A percentile compares a stretch with the other conserved stretches of the same genome.
These are phyloP conservation scores for Geranium brycei DNA, from an alignment of 345 rosid genomes.

Conservation along the genomic window DNA sequence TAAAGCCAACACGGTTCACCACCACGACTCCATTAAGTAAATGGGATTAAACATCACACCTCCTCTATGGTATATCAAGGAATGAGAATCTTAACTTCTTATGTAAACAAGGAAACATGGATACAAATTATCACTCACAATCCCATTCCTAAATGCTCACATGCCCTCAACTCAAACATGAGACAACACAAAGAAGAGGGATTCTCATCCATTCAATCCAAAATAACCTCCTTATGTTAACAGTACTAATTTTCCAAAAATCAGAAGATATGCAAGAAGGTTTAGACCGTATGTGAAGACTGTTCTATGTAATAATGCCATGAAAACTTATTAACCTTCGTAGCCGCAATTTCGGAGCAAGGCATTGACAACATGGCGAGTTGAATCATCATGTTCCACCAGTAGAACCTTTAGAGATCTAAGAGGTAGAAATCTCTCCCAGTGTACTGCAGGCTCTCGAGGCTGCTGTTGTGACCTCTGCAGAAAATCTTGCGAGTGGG, in stretches of 20 bases:
- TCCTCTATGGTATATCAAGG: too few relatives aligned
- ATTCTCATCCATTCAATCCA: too few relatives aligned
- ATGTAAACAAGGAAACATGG: too few relatives aligned
- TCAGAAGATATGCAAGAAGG: not conserved
- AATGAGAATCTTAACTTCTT: too few relatives aligned
- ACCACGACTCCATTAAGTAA: too few relatives aligned
- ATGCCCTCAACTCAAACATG: too few relatives aligned
- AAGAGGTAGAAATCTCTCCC: conserved; percentile 30
- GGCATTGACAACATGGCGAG: conserved; percentile 28
- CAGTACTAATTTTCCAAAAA: not conserved
- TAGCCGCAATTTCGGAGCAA: conserved; percentile 33
- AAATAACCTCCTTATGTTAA: too few relatives aligned
- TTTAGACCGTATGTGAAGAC: not conserved
- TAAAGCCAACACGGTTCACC: not conserved
- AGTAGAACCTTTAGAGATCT: conserved; percentile 31
- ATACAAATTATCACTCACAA: too few relatives aligned
- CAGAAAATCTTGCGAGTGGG: conserved; percentile 3
- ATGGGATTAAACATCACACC: too few relatives aligned
- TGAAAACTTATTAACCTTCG: conserved; percentile 18
- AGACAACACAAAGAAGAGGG: too few relatives aligned
- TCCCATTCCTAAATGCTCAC: too few relatives aligned
- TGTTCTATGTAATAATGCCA: not conserved
- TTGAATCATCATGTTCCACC: conserved; percentile 36
- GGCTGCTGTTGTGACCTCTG: conserved; percentile 16
- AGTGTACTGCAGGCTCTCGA: conserved; percentile 15